A percentile compares a stretch with the other conserved stretches of the same genome.
Conservation (phyloP, 2,329 filamentous ascomycete genomes). For the Raffaelea ambrosiae region DNA sequence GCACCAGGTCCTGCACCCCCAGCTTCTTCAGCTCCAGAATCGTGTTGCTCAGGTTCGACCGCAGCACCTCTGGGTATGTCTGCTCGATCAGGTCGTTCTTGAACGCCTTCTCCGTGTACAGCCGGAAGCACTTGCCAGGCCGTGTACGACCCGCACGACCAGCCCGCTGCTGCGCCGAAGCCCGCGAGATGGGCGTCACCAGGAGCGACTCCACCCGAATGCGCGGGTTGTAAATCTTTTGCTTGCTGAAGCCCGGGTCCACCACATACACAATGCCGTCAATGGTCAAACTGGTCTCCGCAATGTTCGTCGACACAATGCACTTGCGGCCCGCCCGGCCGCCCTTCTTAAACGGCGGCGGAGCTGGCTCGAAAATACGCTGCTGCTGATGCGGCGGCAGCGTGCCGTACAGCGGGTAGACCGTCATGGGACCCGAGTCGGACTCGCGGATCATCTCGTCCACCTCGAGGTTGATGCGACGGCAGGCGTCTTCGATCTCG, state of each 20-base stretch:
- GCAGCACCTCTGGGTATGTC: conserved; percentile 90
- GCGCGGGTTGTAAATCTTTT: conserved; percentile 97
- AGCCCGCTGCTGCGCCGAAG: conserved; percentile 91
- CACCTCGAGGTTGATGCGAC: conserved; percentile 82
- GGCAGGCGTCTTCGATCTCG: conserved; percentile 92
- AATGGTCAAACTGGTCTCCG: conserved; percentile 94
- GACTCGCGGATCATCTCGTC: conserved; percentile 90
- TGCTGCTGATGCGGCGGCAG: conserved; percentile 90
- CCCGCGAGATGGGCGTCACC: conserved; percentile 97
- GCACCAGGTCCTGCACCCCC: conserved; percentile 87
- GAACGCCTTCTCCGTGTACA: conserved; percentile 93
- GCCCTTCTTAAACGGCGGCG: conserved; percentile 60
- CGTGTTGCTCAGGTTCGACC: conserved; percentile 89
- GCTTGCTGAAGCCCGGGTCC: conserved; percentile 98
- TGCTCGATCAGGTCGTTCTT: conserved; percentile 98
- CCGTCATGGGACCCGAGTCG: conserved; percentile 78
- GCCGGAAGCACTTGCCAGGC: conserved; percentile 93
- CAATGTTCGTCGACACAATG: conserved; percentile 95
- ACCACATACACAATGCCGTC: conserved; percentile 99
- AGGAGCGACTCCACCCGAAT: conserved; percentile 93
- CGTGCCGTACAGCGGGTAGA: conserved; percentile 91
- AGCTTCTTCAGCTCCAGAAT: conserved; percentile 97
- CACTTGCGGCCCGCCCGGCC: conserved; percentile 87
- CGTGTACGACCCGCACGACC: conserved; percentile 98
- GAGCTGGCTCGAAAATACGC: conserved; percentile 86